Evolutionary conservation across 345 rosid species (phyloP).

Genomic region (Dovyalis caffra): DNA sequence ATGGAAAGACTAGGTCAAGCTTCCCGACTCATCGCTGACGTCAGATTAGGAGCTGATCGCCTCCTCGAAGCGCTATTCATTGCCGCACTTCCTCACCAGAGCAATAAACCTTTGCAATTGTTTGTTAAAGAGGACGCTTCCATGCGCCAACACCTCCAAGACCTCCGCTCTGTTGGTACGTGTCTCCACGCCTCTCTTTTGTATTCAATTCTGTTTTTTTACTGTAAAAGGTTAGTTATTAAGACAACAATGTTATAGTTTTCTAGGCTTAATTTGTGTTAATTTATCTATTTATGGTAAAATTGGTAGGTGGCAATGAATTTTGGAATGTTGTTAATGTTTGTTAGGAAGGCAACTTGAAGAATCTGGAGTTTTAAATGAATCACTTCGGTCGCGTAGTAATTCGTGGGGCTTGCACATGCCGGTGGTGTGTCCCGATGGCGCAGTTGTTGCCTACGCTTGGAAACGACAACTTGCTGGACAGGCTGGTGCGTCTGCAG

Average conservation of each 20-base stretch:
- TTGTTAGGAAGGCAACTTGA: slow-evolving; percentile 75
- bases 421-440: slow-evolving; percentile 97
- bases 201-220: not conserved
- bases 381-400: slow-evolving; percentile 68
- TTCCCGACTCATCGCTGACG: slow-evolving; percentile 79
- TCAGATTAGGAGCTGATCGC: slow-evolving; percentile 87
- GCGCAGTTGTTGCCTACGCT: slow-evolving; percentile 95
- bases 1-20: slow-evolving; percentile 92
- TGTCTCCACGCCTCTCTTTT: not conserved
- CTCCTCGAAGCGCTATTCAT: slow-evolving; percentile 83
- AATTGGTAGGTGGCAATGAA: not conserved
- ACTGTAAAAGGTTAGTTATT: not conserved
- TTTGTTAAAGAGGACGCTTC: slow-evolving; percentile 71
- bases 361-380: slow-evolving; percentile 84
- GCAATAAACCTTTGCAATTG: slow-evolving; percentile 52
- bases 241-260: too few relatives aligned
- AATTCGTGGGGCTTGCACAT: slow-evolving; percentile 93
- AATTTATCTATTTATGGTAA: not conserved
- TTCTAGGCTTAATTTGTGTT: not conserved
- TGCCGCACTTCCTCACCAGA: slow-evolving; percentile 65
- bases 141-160: slow-evolving; percentile 84
- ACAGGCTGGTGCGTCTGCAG: slow-evolving; percentile 99
- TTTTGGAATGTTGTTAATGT: slow-evolving; percentile 6
- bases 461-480: slow-evolving; percentile 99
- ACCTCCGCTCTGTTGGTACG: slow-evolving; percentile 69